These are phyloP conservation scores for Trichomonas tenax DNA, from an alignment of 208 protist species.

Conservation along the genomic window DNA sequence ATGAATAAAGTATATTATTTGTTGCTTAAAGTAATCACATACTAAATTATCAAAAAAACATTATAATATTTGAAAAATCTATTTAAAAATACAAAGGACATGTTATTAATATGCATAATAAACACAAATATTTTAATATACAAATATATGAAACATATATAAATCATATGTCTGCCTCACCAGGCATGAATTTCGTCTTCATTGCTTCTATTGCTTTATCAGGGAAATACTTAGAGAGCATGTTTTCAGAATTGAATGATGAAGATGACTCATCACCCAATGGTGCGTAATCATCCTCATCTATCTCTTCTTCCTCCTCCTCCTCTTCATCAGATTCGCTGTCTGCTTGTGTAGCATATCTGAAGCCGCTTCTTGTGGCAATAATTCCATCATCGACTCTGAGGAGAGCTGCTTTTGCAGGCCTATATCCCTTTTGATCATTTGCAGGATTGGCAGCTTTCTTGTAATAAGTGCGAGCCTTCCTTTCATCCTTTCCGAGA, in stretches of 20 bases:
- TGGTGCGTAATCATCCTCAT: background rate
- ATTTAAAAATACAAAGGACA: too few species aligned
- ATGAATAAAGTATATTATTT: background rate
- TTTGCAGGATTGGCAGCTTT: background rate
- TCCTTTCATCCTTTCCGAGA: background rate
- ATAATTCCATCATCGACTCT: background rate
- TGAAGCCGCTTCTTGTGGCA: background rate
- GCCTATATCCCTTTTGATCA: background rate
- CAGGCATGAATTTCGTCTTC: background rate
- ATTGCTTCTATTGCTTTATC: background rate
- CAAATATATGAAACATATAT: too few species aligned
- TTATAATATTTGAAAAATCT: too few species aligned
- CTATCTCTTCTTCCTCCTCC: background rate
- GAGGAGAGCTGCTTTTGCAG: background rate
- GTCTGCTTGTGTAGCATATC: background rate
- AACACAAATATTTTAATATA: too few species aligned
- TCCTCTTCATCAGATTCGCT: background rate
- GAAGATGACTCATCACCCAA: background rate
- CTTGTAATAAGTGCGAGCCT: background rate
- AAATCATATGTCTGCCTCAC: too few species aligned
- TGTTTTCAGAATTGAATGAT: background rate
- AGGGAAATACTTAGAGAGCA: too few species aligned
- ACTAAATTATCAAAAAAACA: background rate
- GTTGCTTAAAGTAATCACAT: background rate
- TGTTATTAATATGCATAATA: too few species aligned